phyloP scores from a whole-genome alignment of 2,329 filamentous ascomycete species.

The Apiospora sp. region DNA sequence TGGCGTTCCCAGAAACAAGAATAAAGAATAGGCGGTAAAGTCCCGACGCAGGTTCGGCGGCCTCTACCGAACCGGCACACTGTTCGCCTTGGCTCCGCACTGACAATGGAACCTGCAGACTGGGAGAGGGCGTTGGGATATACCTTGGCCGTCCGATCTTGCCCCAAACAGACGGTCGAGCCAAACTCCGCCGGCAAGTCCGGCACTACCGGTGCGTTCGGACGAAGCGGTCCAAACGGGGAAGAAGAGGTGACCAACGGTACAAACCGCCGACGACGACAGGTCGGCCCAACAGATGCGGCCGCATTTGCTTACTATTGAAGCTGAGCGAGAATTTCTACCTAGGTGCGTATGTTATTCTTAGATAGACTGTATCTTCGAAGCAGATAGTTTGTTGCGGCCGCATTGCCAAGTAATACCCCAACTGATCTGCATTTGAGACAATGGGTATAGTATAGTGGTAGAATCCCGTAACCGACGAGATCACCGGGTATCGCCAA shows the following conservation, averaged over 20 bases:
- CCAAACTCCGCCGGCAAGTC: slow-evolving; percentile 7
- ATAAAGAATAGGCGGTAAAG: not conserved
- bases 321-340: not conserved
- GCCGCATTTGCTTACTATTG: not conserved
- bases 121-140: not conserved
- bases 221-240: not conserved
- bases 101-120: not conserved
- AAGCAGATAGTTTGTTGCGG: not conserved
- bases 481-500: not conserved
- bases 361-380: not conserved
- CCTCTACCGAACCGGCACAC: slow-evolving; percentile 3
- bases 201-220: not conserved
- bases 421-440: not conserved
- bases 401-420: not conserved
- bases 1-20: not conserved
- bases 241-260: not conserved
- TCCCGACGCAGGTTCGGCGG: slow-evolving; percentile 8
- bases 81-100: not conserved
- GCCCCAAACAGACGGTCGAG: slow-evolving; percentile 6
- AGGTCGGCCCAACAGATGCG: not conserved
- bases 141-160: slow-evolving; percentile 8
- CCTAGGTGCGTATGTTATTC: not conserved
- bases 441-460: not conserved
- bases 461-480: not conserved
- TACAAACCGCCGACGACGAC: not conserved